phyloP scores from a whole-genome alignment of 2,329 filamentous ascomycete genomes.

The Diaporthe ilicicola region DNA sequence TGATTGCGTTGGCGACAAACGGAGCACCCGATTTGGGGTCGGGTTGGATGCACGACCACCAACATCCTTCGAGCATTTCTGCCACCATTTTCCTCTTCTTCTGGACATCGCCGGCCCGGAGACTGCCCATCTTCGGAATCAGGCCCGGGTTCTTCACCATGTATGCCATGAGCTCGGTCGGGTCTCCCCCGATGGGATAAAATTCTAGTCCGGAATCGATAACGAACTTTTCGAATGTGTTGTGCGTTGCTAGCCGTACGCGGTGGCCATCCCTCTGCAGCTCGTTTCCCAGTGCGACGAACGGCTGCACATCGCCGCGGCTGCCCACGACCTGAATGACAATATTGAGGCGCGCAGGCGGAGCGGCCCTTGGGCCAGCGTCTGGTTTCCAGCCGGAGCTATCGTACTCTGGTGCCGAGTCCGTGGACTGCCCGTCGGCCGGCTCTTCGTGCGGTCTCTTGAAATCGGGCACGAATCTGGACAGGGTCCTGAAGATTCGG shows the following conservation, averaged over 20 bases:
- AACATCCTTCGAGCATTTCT: constrained; percentile 42
- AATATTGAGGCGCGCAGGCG: too few relatives aligned
- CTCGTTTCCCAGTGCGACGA: constrained; percentile 62
- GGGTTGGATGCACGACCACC: constrained; percentile 42
- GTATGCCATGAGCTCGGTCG: constrained; percentile 56
- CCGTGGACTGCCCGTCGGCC: background rate
- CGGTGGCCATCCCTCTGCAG: constrained; percentile 61
- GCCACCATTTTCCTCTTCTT: constrained; percentile 45
- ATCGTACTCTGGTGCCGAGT: background rate
- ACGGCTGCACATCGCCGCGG: constrained; percentile 66
- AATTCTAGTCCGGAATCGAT: constrained; percentile 62
- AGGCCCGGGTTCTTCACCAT: constrained; percentile 52
- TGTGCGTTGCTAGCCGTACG: constrained; percentile 65
- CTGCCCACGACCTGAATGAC: constrained; percentile 64
- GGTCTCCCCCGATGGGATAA: constrained; percentile 65
- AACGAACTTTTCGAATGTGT: constrained; percentile 62
- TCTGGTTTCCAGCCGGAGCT: background rate
- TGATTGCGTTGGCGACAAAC: constrained; percentile 35
- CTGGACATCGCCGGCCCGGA: constrained; percentile 48
- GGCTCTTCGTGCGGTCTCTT: background rate
- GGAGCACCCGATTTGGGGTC: constrained; percentile 42
- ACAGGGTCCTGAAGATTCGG: constrained; percentile 3
- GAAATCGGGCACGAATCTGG: background rate
- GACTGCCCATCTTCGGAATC: constrained; percentile 45
- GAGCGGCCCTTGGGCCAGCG: background rate